Evolutionary conservation across 2,329 filamentous ascomycete species (phyloP).

Genomic region (Aspergillus neotritici): DNA sequence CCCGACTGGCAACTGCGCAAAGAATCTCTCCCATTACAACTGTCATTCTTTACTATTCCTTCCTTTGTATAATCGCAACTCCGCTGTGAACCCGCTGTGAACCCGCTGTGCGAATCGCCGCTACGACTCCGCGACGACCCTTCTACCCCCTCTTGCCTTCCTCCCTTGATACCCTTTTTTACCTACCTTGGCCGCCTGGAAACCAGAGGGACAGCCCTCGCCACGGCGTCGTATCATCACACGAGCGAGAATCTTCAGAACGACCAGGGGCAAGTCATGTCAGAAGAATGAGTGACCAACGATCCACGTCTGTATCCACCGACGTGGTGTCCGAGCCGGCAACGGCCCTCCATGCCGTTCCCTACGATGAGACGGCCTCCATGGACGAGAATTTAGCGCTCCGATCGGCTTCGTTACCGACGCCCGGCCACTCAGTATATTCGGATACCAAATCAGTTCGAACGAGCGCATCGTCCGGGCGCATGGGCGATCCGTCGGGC

Average conservation of each 20-base stretch:
- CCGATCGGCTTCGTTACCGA: constrained; percentile 26
- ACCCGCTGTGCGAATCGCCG: too few species aligned
- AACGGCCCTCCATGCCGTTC: constrained; percentile 20
- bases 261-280: constrained; percentile 26
- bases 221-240: neutral
- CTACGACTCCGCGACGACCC: too few species aligned
- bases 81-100: too few species aligned
- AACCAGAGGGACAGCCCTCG: neutral
- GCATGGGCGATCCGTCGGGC: constrained; percentile 7
- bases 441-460: constrained; percentile 22
- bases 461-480: constrained; percentile 20
- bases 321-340: constrained; percentile 23
- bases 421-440: constrained; percentile 18
- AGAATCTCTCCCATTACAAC: neutral
- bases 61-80: neutral
- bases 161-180: neutral
- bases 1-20: constrained; percentile 3
- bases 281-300: constrained; percentile 31
- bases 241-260: constrained; percentile 1
- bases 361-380: constrained; percentile 24
- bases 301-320: constrained; percentile 24
- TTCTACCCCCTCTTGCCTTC: neutral
- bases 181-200: too few species aligned
- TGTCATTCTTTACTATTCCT: constrained; percentile 8
- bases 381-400: constrained; percentile 19